A percentile compares a stretch with the other conserved stretches of the same genome.
phyloP scores from a whole-genome alignment of 2,329 filamentous ascomycete genomes.

The Zymoseptoria pseudotritici region DNA sequence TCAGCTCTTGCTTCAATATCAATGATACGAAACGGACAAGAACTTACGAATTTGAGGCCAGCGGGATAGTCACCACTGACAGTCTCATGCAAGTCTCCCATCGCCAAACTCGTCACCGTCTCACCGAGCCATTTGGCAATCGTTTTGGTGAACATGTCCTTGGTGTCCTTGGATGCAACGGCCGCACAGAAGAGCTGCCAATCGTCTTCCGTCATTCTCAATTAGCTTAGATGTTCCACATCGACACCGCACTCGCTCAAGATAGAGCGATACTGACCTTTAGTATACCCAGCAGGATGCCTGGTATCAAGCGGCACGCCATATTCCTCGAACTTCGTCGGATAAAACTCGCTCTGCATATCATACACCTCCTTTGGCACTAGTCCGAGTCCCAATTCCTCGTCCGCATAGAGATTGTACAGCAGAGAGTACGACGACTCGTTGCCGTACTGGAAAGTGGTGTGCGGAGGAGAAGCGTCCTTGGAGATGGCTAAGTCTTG shows the following conservation, averaged over 20 bases:
- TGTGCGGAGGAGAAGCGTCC: constrained; percentile 36
- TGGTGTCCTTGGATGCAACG: constrained; percentile 35
- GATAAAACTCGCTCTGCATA: constrained; percentile 49
- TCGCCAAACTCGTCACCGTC: constrained; percentile 41
- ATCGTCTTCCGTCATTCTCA: constrained; percentile 28
- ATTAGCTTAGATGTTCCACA: background rate
- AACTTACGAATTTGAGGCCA: constrained; percentile 36
- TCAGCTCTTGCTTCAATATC: background rate
- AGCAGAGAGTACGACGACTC: constrained; percentile 34
- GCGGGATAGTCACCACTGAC: constrained; percentile 31
- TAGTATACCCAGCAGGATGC: constrained; percentile 29
- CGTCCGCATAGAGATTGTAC: constrained; percentile 49
- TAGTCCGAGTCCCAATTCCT: constrained; percentile 39
- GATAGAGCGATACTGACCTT: constrained; percentile 11
- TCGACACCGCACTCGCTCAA: background rate
- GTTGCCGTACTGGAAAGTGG: constrained; percentile 43
- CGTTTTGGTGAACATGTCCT: constrained; percentile 40
- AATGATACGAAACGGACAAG: background rate
- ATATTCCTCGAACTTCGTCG: constrained; percentile 40
- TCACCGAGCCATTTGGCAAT: constrained; percentile 44
- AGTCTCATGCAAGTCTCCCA: constrained; percentile 49
- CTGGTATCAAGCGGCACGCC: constrained; percentile 49
- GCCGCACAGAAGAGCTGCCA: constrained; percentile 49
- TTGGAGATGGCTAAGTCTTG: constrained; percentile 20
- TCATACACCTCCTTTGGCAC: constrained; percentile 47